phyloP scores from a whole-genome alignment of 2,329 filamentous ascomycete species.

The Aspergillus eucalypticola region DNA sequence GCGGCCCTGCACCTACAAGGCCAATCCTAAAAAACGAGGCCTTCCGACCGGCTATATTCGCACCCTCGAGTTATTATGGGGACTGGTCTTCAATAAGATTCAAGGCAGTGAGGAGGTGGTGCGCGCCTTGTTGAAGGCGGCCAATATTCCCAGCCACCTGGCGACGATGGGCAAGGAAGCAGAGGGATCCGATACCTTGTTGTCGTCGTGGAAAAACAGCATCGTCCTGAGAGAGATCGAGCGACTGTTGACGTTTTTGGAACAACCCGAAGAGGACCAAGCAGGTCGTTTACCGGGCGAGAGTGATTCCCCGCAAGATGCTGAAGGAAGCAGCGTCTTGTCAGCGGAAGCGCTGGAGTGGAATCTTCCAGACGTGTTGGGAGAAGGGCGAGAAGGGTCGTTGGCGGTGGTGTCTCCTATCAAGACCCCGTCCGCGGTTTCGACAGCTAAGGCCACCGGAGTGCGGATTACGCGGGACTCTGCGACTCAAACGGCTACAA shows the following conservation, averaged over 20 bases:
- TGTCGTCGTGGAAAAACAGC: conserved; percentile 65
- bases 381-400: conserved; percentile 22
- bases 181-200: conserved; percentile 57
- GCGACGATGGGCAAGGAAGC: conserved; percentile 41
- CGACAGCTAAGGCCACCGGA: conserved; percentile 12
- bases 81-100: conserved; percentile 65
- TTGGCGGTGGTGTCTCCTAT: conserved; percentile 28
- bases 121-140: conserved; percentile 54
- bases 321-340: conserved; percentile 29
- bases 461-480: conserved; percentile 27
- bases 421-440: conserved; percentile 22
- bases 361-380: conserved; percentile 32
- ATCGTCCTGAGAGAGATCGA: conserved; percentile 64
- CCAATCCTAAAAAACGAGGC: conserved; percentile 73
- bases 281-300: conserved; percentile 24
- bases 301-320: conserved; percentile 30
- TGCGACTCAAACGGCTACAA: conserved; percentile 26
- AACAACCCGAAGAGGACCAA: conserved; percentile 41
- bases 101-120: conserved; percentile 61
- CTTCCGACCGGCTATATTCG: conserved; percentile 79
- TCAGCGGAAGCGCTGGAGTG: conserved; percentile 36
- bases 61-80: conserved; percentile 68
- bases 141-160: conserved; percentile 40
- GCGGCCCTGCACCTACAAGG: conserved; percentile 69
- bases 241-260: conserved; percentile 54